Conservation (phyloP, 2,329 filamentous ascomycete species). For the Akanthomyces lecanii region DNA sequence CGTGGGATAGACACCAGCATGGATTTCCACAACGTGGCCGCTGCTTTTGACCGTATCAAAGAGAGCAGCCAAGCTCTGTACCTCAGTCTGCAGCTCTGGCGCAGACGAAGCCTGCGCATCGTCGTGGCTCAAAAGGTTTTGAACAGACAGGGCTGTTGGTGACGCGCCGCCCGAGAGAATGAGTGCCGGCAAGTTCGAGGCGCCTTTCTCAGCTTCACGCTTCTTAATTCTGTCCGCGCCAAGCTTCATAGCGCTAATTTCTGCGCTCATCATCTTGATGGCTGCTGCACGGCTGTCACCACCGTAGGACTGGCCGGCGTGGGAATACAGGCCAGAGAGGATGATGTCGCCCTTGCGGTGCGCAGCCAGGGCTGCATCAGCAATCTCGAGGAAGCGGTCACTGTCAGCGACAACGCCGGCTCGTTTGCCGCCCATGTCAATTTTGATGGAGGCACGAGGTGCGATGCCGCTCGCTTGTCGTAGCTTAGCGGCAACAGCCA, state of each 20-base stretch:
- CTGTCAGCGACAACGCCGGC: conserved; percentile 57
- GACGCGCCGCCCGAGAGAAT: conserved; percentile 69
- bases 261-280: conserved; percentile 28
- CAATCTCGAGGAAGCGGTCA: conserved; percentile 44
- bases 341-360: conserved; percentile 27
- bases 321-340: conserved; percentile 66
- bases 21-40: conserved; percentile 58
- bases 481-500: conserved; percentile 43
- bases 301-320: conserved; percentile 68
- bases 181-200: conserved; percentile 21
- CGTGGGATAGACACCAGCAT: conserved; percentile 71
- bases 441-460: conserved; percentile 63
- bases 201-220: conserved; percentile 20
- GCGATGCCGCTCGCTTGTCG: conserved; percentile 39
- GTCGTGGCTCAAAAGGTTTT: conserved; percentile 23
- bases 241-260: conserved; percentile 28
- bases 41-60: conserved; percentile 28
- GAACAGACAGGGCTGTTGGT: conserved; percentile 53
- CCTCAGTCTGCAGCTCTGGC: conserved; percentile 22
- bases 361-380: conserved; percentile 33
- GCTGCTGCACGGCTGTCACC: conserved; percentile 30
- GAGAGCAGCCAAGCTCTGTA: conserved; percentile 20
- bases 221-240: conserved; percentile 23
- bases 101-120: conserved; percentile 11
- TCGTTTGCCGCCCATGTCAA: conserved; percentile 69